Conservation (phyloP, 371 early-diverging fungal species). For the Basidiobolus meristosporus region DNA sequence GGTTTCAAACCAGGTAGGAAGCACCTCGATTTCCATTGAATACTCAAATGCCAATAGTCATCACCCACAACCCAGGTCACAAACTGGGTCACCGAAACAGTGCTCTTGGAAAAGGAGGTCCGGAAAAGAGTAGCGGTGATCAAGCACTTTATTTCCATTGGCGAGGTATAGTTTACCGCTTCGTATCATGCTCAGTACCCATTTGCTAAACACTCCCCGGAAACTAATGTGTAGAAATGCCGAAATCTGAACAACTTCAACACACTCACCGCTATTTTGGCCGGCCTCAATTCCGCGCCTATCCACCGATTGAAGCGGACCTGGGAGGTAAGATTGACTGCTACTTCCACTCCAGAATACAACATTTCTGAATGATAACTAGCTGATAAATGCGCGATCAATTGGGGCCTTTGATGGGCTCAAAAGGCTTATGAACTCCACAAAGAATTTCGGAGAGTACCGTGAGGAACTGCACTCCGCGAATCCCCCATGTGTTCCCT, state of each 20-base stretch:
- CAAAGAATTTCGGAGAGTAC: conserved; percentile 67
- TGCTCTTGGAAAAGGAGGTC: conserved; percentile 60
- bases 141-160: conserved; percentile 68
- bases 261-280: conserved; percentile 75
- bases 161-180: conserved; percentile 27
- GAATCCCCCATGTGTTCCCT: conserved; percentile 85
- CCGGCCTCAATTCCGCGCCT: conserved; percentile 74
- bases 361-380: no score
- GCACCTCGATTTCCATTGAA: not conserved
- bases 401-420: conserved; percentile 23
- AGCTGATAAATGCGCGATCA: conserved; percentile 15
- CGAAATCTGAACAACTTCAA: conserved; percentile 76
- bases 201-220: conserved; percentile 12
- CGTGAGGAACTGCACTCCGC: conserved; percentile 59
- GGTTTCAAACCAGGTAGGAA: conserved; percentile 28
- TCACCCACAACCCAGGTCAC: conserved; percentile 34
- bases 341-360: no score
- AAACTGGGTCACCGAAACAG: conserved; percentile 72
- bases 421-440: conserved; percentile 56
- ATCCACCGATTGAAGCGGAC: conserved; percentile 78
- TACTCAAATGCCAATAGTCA: not conserved
- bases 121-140: conserved; percentile 52
- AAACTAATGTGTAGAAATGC: conserved; percentile 27
- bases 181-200: not conserved
- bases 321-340: conserved; percentile 37